Conservation (phyloP, 352 stramenopile genomes). For the Peronospora farinosa region DNA sequence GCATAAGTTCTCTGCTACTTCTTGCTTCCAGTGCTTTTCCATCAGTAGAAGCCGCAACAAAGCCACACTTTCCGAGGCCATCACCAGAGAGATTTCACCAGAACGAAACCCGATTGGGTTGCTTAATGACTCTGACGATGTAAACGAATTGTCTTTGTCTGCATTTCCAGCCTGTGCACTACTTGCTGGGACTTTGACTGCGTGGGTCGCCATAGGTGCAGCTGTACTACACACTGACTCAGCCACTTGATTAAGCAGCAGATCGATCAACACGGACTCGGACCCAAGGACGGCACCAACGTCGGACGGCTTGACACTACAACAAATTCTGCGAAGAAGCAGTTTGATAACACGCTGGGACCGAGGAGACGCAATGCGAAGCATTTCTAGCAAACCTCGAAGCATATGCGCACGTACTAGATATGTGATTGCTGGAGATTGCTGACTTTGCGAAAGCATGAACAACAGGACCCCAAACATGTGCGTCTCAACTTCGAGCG, state of each 20-base stretch:
- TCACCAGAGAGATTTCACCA: constrained; percentile 68
- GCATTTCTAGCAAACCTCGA: constrained; percentile 67
- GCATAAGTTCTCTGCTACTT: constrained; percentile 61
- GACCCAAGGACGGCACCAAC: constrained; percentile 71
- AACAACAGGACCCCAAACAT: constrained; percentile 72
- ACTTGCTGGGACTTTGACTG: constrained; percentile 38
- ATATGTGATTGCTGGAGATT: constrained; percentile 49
- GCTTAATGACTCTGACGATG: constrained; percentile 66
- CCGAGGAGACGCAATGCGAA: constrained; percentile 67
- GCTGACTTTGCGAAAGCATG: constrained; percentile 72
- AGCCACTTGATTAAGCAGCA: constrained; percentile 81
- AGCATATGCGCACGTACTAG: constrained; percentile 57
- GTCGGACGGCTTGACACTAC: constrained; percentile 58
- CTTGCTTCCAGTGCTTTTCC: constrained; percentile 54
- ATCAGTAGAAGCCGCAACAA: constrained; percentile 64
- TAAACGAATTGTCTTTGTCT: constrained; percentile 22
- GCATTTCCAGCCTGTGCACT: constrained; percentile 12
- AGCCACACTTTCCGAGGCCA: constrained; percentile 79
- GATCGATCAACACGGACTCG: constrained; percentile 74
- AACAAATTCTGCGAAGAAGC: constrained; percentile 64
- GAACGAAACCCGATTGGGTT: constrained; percentile 78
- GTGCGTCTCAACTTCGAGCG: constrained; percentile 71
- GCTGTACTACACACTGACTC: constrained; percentile 80
- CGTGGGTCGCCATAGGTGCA: constrained; percentile 50
- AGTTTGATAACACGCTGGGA: constrained; percentile 81